These are phyloP conservation scores for Russula virescens DNA, from an alignment of 768 basidiomycete species.

Conservation along the genomic window DNA sequence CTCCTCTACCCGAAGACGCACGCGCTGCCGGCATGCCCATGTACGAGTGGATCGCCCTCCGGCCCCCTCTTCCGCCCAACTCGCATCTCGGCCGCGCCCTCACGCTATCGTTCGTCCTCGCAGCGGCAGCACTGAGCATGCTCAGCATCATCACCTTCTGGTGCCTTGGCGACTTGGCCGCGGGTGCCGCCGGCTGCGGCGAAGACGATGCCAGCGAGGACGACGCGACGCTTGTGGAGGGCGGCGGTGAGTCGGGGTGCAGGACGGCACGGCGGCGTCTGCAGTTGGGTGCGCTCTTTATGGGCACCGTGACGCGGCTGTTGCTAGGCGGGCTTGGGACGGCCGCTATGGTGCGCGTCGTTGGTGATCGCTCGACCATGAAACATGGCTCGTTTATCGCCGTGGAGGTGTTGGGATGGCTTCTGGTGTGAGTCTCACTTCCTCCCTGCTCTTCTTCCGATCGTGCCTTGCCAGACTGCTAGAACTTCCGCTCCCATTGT, in stretches of 20 bases:
- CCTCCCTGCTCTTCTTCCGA: background rate
- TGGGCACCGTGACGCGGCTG: constrained; percentile 11
- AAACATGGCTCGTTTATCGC: constrained; percentile 15
- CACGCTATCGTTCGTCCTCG: constrained; percentile 12
- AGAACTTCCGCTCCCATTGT: background rate
- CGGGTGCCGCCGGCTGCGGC: background rate
- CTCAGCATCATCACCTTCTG: constrained; percentile 9
- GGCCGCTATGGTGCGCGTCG: constrained; percentile 15
- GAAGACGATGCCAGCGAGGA: background rate
- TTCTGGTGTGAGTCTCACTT: constrained; percentile 19
- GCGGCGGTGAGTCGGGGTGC: too few species aligned
- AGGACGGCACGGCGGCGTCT: too few species aligned
- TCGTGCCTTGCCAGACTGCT: too few species aligned
- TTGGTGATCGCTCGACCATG: constrained; percentile 5
- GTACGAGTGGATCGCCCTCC: constrained; percentile 7
- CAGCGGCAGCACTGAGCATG: constrained; percentile 14
- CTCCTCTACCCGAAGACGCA: background rate
- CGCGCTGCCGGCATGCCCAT: background rate
- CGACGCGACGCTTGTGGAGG: constrained; percentile 16
- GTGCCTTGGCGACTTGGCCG: background rate
- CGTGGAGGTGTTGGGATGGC: constrained; percentile 20
- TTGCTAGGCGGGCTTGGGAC: constrained; percentile 19
- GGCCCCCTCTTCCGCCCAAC: background rate
- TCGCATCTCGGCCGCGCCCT: constrained; percentile 7
- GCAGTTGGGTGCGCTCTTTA: too few species aligned